Evolutionary conservation across 2,329 filamentous ascomycete genomes (phyloP).

Genomic region (Dactylellina leptospora): DNA sequence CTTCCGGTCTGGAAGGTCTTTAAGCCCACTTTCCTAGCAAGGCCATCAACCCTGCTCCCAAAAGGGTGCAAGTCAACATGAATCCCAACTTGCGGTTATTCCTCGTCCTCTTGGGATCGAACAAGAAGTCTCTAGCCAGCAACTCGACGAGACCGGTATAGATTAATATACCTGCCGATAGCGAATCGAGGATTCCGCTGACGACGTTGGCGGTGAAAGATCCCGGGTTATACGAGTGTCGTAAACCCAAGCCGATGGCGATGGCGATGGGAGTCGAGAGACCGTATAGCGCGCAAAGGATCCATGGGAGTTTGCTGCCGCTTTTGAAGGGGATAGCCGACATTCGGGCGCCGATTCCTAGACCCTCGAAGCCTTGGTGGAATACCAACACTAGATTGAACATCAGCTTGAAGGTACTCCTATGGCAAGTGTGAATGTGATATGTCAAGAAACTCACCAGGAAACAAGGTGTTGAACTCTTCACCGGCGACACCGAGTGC

Average conservation of each 20-base stretch:
- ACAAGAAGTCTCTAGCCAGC: slow-evolving; percentile 78
- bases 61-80: slow-evolving; percentile 65
- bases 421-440: not conserved
- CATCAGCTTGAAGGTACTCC: not conserved
- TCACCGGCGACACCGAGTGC: slow-evolving; percentile 48
- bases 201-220: slow-evolving; percentile 73
- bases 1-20: slow-evolving; percentile 24
- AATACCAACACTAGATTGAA: slow-evolving; percentile 71
- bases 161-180: slow-evolving; percentile 78
- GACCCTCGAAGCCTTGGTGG: slow-evolving; percentile 80
- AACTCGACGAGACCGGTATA: slow-evolving; percentile 84
- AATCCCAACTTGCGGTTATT: slow-evolving; percentile 65
- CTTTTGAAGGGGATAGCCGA: slow-evolving; percentile 64
- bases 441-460: slow-evolving; percentile 36
- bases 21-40: slow-evolving; percentile 79
- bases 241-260: slow-evolving; percentile 78
- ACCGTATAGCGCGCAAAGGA: slow-evolving; percentile 72
- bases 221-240: slow-evolving; percentile 77
- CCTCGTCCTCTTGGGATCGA: slow-evolving; percentile 60
- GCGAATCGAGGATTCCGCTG: slow-evolving; percentile 76
- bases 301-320: slow-evolving; percentile 60
- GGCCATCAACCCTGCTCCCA: slow-evolving; percentile 74
- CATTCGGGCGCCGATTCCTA: slow-evolving; percentile 77
- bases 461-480: slow-evolving; percentile 45
- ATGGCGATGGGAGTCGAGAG: slow-evolving; percentile 80